Percentiles rank a stretch among this genome's conserved stretches.
These are phyloP conservation scores for Dioscorea zingiberensis DNA, from an alignment of 106 monocot species.

Conservation along the genomic window DNA sequence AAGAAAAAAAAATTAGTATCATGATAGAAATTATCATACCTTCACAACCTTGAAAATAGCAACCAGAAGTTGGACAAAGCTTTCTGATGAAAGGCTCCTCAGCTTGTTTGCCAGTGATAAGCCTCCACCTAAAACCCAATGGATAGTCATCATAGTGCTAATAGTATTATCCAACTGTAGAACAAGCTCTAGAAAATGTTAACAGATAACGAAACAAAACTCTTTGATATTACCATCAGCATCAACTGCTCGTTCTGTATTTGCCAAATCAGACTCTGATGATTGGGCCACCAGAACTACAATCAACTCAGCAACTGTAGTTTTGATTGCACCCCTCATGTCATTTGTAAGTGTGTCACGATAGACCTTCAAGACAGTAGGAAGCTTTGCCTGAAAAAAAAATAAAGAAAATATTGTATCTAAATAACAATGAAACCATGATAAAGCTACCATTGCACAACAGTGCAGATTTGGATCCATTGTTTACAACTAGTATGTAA, in stretches of 20 bases:
- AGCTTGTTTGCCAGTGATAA: conserved; percentile 88
- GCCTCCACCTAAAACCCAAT: conserved; percentile 54
- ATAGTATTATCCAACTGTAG: neutral
- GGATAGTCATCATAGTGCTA: neutral
- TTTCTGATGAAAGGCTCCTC: conserved; percentile 78
- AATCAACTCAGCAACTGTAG: conserved; percentile 88
- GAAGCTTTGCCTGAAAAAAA: conserved; percentile 72
- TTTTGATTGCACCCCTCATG: conserved; percentile 91
- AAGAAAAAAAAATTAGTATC: neutral
- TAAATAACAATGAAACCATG: too few relatives aligned
- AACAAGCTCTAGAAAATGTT: neutral
- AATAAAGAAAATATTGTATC: neutral
- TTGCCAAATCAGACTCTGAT: conserved; percentile 45
- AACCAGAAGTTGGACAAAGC: conserved; percentile 88
- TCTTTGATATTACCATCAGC: conserved; percentile 52
- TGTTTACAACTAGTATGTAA: too few relatives aligned
- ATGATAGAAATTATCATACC: conserved; percentile 33
- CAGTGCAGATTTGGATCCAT: too few relatives aligned
- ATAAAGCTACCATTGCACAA: too few relatives aligned
- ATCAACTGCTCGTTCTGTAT: conserved; percentile 61
- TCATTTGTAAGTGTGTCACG: conserved; percentile 86
- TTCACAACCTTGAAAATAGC: conserved; percentile 86
- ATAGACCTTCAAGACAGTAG: conserved; percentile 79
- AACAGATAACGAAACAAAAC: neutral
- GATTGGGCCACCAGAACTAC: conserved; percentile 61